These are phyloP conservation scores for Argentina anserina DNA, from an alignment of 306 rosid species.

Conservation along the genomic window DNA sequence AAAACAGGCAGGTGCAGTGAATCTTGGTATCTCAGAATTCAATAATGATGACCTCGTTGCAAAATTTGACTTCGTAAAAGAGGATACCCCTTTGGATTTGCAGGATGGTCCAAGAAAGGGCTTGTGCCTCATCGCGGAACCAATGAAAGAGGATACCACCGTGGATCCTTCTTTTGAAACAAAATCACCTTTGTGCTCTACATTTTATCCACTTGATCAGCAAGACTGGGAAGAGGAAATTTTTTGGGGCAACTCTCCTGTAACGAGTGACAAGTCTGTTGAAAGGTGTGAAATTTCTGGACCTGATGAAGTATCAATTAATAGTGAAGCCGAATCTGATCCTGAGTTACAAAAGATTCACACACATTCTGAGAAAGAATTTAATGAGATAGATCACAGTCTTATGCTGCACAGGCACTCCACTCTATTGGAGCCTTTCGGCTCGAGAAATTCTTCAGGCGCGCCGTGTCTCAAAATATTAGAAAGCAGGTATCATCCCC, in stretches of 20 bases:
- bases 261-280: slow-evolving; percentile 35
- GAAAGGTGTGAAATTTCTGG: slow-evolving; percentile 65
- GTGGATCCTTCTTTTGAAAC: slow-evolving; percentile 35
- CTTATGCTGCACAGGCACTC: slow-evolving; percentile 34
- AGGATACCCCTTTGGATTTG: slow-evolving; percentile 31
- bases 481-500: slow-evolving; percentile 66
- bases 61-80: slow-evolving; percentile 49
- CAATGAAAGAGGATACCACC: slow-evolving; percentile 49
- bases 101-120: slow-evolving; percentile 41
- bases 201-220: slow-evolving; percentile 81
- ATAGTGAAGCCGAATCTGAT: slow-evolving; percentile 49
- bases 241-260: slow-evolving; percentile 82
- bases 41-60: slow-evolving; percentile 41
- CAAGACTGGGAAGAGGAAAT: slow-evolving; percentile 87
- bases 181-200: slow-evolving; percentile 32
- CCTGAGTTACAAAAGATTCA: slow-evolving; percentile 35
- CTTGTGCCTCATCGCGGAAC: slow-evolving; percentile 56
- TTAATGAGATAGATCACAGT: slow-evolving; percentile 37
- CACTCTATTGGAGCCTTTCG: slow-evolving; percentile 57
- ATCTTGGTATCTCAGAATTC: slow-evolving; percentile 39
- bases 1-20: slow-evolving; percentile 37
- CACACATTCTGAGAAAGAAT: slow-evolving; percentile 27
- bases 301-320: slow-evolving; percentile 48
- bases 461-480: slow-evolving; percentile 34
- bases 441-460: slow-evolving; percentile 44